A percentile compares a stretch with the other conserved stretches of the same genome.
phyloP scores from a whole-genome alignment of 768 basidiomycete species.

The Podaxis pistillaris region DNA sequence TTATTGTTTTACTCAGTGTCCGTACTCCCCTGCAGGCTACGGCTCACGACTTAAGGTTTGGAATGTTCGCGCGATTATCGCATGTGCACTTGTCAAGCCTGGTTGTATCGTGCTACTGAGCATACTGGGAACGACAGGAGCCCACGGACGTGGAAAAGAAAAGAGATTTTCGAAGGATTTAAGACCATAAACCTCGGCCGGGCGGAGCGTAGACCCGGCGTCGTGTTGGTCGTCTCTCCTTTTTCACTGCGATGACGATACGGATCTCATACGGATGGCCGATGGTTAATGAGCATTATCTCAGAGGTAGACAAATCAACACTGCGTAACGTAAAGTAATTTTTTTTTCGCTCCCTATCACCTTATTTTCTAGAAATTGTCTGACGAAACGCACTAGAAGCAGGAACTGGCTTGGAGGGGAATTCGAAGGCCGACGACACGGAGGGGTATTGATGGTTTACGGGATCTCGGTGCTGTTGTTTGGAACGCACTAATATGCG shows the following conservation, averaged over 20 bases:
- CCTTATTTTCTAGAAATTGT: neutral
- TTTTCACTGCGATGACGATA: too few relatives aligned
- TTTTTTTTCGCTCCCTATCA: neutral
- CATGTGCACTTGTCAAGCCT: neutral
- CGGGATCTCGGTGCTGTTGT: neutral
- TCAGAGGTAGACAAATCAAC: too few relatives aligned
- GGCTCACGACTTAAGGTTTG: neutral
- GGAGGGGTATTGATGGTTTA: neutral
- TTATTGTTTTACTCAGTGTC: slow-evolving; percentile 1
- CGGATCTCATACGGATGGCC: too few relatives aligned
- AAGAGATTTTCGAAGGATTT: neutral
- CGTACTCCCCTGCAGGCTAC: neutral
- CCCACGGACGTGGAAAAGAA: neutral
- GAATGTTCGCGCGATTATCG: slow-evolving; percentile 4
- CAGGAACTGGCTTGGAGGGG: neutral
- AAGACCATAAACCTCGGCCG: too few relatives aligned
- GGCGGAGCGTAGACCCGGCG: too few relatives aligned
- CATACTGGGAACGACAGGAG: neutral
- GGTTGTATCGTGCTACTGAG: neutral
- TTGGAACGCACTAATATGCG: neutral
- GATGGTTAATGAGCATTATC: too few relatives aligned
- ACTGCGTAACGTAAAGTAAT: neutral
- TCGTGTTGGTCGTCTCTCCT: too few relatives aligned
- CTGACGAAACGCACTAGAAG: neutral
- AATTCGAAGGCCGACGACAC: neutral